Evolutionary conservation across 495 filamentous ascomycete genomes (phyloP), one percentile per base, ranked within the genome.

Genomic region (Talaromyces trachyspermus): DNA sequence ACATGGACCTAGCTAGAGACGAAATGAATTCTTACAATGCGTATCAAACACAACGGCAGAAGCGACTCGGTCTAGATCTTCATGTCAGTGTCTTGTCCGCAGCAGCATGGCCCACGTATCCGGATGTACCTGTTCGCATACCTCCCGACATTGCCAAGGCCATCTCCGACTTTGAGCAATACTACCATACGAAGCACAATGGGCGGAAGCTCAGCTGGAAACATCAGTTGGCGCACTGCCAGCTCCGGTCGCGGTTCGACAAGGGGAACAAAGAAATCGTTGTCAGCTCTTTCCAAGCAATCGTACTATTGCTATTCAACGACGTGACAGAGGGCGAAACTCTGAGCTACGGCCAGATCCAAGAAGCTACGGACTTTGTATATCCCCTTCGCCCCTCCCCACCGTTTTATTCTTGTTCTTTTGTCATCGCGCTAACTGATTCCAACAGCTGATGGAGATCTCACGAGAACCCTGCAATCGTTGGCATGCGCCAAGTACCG

Each of bases 291-390:
- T 91, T 89, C 68, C 92, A 99, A 61, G 91, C 92, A 3, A 81
- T 95, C 45, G 86, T 97, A 1, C 71, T 99, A 15, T 72, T 95
- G 9, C 75, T 94, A n/a, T 99, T 99, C 73, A 96, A 96, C 56
- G 78, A 81, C 17, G 56, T 84, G 20, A 66, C 72, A 4, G 60
- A 64, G 0, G 72, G 68, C 26, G 73, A 75, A 24, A 61, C 73
- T 32, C 67, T 95, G 19, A 64, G 71, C 5, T 95, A 92, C 62
- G 50, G 67, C 5, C 76, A 87, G 44, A 84, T 98, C 43, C 68
- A 84, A 45, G 68, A 77, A 22, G 74, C 77, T 14, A 87, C 86
- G 1, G 79, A 35, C 68, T 86, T 14, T 72, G 81, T 85, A 72
- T 69, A 75, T 66, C 8, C n/a, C 43, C 10, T 24, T 18, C 12